phyloP scores from a whole-genome alignment of 2,329 filamentous ascomycete genomes.

The Penicillium nordicum region DNA sequence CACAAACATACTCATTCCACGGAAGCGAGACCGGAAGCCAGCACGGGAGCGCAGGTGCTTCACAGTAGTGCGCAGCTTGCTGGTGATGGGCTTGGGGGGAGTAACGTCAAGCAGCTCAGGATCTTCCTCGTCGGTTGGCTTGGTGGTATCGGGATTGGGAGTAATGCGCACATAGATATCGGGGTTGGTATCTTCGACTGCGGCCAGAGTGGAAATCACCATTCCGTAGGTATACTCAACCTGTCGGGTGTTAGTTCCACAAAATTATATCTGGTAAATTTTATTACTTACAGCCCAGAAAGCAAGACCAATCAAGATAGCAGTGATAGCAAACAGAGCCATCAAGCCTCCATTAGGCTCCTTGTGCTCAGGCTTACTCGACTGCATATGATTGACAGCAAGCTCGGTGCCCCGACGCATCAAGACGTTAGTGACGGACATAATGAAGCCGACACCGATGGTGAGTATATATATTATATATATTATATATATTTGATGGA shows the following conservation, averaged over 20 bases:
- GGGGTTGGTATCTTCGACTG: conserved; percentile 60
- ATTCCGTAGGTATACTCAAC: conserved; percentile 58
- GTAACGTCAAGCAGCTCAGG: conserved; percentile 44
- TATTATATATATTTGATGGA: background rate
- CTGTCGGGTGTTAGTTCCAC: conserved; percentile 24
- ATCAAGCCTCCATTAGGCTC: conserved; percentile 24
- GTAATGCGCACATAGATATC: conserved; percentile 53
- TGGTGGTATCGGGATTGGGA: conserved; percentile 32
- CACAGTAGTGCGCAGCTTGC: conserved; percentile 56
- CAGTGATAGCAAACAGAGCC: conserved; percentile 29
- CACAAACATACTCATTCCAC: conserved; percentile 58
- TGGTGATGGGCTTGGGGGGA: conserved; percentile 58
- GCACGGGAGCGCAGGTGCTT: conserved; percentile 60
- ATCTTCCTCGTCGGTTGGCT: conserved; percentile 40
- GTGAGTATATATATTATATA: background rate
- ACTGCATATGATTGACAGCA: conserved; percentile 24
- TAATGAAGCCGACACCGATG: conserved; percentile 13
- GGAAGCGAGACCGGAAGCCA: conserved; percentile 65
- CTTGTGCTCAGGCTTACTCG: conserved; percentile 22
- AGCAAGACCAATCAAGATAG: conserved; percentile 21
- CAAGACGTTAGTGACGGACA: conserved; percentile 30
- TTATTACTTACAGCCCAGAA: conserved; percentile 27
- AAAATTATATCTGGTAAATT: background rate
- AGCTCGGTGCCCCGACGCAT: conserved; percentile 38
- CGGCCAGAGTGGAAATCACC: conserved; percentile 60